Evolutionary conservation across 148 eudicot species (phyloP).

Genomic region (Limonium bicolor): DNA sequence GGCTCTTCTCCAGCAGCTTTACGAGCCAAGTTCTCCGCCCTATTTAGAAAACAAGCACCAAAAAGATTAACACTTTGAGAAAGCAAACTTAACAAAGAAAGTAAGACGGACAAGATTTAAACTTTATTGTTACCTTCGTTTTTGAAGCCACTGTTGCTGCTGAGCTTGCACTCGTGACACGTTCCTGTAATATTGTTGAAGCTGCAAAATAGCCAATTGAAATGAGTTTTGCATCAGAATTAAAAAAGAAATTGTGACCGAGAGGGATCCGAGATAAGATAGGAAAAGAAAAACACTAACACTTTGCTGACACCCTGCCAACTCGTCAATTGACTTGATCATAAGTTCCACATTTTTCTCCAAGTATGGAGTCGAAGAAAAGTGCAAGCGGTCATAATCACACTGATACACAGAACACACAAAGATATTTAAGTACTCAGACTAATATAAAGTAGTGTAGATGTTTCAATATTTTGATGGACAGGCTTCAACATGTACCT

Average conservation of each 20-base stretch:
- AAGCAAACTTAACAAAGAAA: neutral
- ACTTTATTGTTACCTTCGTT: slow-evolving; percentile 1
- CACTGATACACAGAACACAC: neutral
- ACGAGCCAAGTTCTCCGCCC: slow-evolving; percentile 5
- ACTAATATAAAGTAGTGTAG: no score
- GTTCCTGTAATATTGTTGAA: slow-evolving; percentile 3
- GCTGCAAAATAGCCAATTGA: neutral
- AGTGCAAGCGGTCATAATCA: slow-evolving; percentile 5
- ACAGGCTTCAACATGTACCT: no score
- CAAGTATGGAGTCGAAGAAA: slow-evolving; percentile 5
- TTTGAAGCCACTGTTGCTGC: slow-evolving; percentile 7
- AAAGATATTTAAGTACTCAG: no score
- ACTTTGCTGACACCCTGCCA: neutral
- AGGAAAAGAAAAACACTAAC: neutral
- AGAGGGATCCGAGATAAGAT: neutral
- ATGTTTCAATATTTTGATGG: no score
- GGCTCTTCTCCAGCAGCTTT: slow-evolving; percentile 95
- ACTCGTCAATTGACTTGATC: slow-evolving; percentile 2
- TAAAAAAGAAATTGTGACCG: neutral
- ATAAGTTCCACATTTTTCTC: slow-evolving; percentile 5
- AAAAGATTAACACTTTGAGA: neutral
- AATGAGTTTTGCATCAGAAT: neutral
- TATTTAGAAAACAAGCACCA: neutral
- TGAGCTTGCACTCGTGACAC: slow-evolving; percentile 3
- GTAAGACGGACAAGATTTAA: no score